These are phyloP conservation scores for Xerocomus cyaneibrunnescens DNA, from an alignment of 1,284 basidiomycete species.

Conservation along the genomic window DNA sequence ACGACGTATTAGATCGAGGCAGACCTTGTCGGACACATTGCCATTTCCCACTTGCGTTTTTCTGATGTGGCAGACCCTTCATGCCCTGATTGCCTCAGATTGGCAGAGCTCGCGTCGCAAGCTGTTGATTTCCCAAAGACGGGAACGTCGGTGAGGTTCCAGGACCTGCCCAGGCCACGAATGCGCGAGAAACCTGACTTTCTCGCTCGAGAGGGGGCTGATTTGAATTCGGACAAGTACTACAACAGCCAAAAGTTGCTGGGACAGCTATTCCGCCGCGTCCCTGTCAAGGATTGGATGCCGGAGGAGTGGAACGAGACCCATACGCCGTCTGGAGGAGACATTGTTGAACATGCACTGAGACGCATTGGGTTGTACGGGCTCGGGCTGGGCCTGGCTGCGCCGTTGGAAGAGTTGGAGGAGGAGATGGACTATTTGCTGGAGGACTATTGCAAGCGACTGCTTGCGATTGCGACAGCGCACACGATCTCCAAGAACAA, in stretches of 20 bases:
- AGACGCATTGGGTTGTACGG: slow-evolving; percentile 20
- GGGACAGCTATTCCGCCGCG: slow-evolving; percentile 40
- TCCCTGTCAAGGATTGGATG: slow-evolving; percentile 34
- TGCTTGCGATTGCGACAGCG: slow-evolving; percentile 37
- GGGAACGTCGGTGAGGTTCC: slow-evolving; percentile 53
- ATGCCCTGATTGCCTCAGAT: slow-evolving; percentile 46
- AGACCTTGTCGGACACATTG: slow-evolving; percentile 53
- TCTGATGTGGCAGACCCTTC: slow-evolving; percentile 54
- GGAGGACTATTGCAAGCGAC: slow-evolving; percentile 36
- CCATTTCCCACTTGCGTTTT: slow-evolving; percentile 62
- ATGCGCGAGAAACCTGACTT: slow-evolving; percentile 41
- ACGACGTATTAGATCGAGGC: slow-evolving; percentile 45
- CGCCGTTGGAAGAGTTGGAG: slow-evolving; percentile 27
- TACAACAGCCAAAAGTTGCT: slow-evolving; percentile 42
- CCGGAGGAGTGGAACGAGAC: slow-evolving; percentile 25
- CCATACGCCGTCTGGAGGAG: slow-evolving; percentile 30
- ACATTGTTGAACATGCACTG: slow-evolving; percentile 26
- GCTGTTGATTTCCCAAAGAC: slow-evolving; percentile 72
- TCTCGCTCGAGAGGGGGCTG: slow-evolving; percentile 40
- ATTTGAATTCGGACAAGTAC: slow-evolving; percentile 23
- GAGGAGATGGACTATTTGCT: slow-evolving; percentile 40
- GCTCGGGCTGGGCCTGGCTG: slow-evolving; percentile 31
- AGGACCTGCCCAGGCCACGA: slow-evolving; percentile 48
- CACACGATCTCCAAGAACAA: slow-evolving; percentile 38
- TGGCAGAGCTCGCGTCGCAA: slow-evolving; percentile 67